Evolutionary conservation across 2,329 filamentous ascomycete species (phyloP), one percentile per base, ranked within the genome.

Genomic region (Talaromyces verruculosus): DNA sequence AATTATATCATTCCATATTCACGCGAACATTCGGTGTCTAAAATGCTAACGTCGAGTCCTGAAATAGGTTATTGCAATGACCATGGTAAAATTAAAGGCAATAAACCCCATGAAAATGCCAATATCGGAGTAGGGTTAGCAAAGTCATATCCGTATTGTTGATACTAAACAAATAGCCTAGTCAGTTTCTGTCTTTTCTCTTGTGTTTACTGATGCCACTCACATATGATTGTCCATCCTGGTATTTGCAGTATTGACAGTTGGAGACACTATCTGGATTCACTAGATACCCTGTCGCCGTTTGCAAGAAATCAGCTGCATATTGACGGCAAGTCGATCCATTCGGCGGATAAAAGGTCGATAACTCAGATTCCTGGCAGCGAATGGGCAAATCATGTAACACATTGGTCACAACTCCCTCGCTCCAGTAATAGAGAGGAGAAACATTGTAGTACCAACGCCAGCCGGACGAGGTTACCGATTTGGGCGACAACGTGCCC

Each of bases 371-470:
- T 1, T 80, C 43, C 1, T 73, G 79, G 77, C 91, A 94, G 4
- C 74, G 72, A 1, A 94, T 90, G 0, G 79, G 72, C 6, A 85
- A 79, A 2, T 81, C 84, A 72, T 92, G 87, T 10, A 94, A 83
- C 65, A 89, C 90, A 0, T 90, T 92, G 2, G 88, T 87, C 15
- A 92, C 85, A 80, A 92, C 91, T 65, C 90, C 90, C 61, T 88
- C 83, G 71, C 93, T 91, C 47, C 93, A 85, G 17, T 90, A 88
- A 0, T 90, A 94, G 76, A 93, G 91, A 4, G 91, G 91, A 72
- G 92, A 88, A n/a, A 95, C 86, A 76, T 92, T 83, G 81, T 92
- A 92, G 7, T 93, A 83, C 91, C 90, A 94, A 43, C 88, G 84
- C 89, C 90, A 94, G 79, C 91, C 92, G 7, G 78, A 80, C 2